A percentile compares a stretch with the other conserved stretches of the same genome.
Conservation (phyloP, 2,329 filamentous ascomycete genomes). For the Penicillium frequentans region DNA sequence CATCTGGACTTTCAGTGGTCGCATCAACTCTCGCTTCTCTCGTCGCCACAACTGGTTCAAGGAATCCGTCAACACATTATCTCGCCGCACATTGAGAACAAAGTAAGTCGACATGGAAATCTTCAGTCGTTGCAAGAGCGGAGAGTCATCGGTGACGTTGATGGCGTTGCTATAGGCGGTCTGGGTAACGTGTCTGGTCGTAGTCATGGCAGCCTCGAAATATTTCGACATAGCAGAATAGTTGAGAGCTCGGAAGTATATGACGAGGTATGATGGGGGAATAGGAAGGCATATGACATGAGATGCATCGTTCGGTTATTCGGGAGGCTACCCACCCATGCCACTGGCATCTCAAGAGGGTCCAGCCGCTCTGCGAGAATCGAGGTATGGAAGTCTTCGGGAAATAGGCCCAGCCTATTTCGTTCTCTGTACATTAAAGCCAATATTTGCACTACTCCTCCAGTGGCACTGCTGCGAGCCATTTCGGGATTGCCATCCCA, state of each 20-base stretch:
- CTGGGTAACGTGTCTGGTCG: conserved; percentile 46
- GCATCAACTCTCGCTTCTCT: conserved; percentile 75
- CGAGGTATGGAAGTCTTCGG: conserved; percentile 71
- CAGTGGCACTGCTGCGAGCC: conserved; percentile 68
- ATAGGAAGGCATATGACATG: conserved; percentile 78
- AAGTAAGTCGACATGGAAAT: conserved; percentile 70
- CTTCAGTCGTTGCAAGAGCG: conserved; percentile 63
- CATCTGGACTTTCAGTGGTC: conserved; percentile 84
- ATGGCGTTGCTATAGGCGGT: conserved; percentile 44
- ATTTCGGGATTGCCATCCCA: conserved; percentile 78
- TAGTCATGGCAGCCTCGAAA: conserved; percentile 65
- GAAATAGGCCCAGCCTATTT: conserved; percentile 64
- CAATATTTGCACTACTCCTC: conserved; percentile 74
- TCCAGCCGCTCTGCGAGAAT: conserved; percentile 77
- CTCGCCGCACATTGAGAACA: conserved; percentile 66
- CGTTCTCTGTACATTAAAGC: conserved; percentile 71
- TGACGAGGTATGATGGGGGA: conserved; percentile 70
- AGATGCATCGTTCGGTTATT: conserved; percentile 70
- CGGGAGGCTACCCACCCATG: conserved; percentile 64
- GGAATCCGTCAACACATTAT: conserved; percentile 68
- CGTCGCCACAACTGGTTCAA: conserved; percentile 89
- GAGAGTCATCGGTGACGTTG: conserved; percentile 56
- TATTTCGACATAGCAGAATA: conserved; percentile 80
- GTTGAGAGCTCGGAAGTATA: conserved; percentile 86
- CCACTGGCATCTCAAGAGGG: conserved; percentile 69